A percentile compares a stretch with the other conserved stretches of the same genome.
Evolutionary conservation across 2,329 filamentous ascomycete genomes (phyloP).

Genomic region (Monosporascus sp.): DNA sequence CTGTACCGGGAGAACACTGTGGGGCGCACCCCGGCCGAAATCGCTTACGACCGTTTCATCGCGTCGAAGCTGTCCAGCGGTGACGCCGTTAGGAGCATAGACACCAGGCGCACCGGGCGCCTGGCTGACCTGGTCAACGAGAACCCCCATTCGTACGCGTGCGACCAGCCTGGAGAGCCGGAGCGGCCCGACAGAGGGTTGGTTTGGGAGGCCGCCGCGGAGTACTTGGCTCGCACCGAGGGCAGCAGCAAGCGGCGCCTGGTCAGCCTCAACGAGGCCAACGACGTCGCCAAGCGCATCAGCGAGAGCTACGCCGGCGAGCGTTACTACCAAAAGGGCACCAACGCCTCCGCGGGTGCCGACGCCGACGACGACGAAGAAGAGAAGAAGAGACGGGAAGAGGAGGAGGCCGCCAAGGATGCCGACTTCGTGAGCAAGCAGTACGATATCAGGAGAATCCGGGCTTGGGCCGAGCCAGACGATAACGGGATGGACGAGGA

Average conservation of each 20-base stretch:
- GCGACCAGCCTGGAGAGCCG: background rate
- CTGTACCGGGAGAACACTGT: conserved; percentile 70
- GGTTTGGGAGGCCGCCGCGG: conserved; percentile 19
- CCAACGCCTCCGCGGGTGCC: background rate
- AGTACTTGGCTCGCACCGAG: conserved; percentile 17
- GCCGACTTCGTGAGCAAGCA: conserved; percentile 9
- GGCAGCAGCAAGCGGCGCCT: conserved; percentile 38
- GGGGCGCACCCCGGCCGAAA: conserved; percentile 66
- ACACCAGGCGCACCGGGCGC: background rate
- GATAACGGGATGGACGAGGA: background rate
- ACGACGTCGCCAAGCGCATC: conserved; percentile 52
- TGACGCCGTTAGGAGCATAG: background rate
- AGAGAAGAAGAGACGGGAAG: conserved; percentile 4
- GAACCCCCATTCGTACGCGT: conserved; percentile 6
- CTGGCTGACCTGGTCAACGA: conserved; percentile 2
- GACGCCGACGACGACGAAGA: conserved; percentile 7
- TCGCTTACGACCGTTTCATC: conserved; percentile 53
- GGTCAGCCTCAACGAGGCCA: conserved; percentile 51
- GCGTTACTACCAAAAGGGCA: conserved; percentile 16
- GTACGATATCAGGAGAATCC: conserved; percentile 2
- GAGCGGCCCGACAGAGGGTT: conserved; percentile 12
- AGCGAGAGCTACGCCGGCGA: conserved; percentile 41
- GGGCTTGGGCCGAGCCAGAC: conserved; percentile 1
- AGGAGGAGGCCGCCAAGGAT: conserved; percentile 5
- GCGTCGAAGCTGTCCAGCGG: conserved; percentile 29